Conservation (phyloP, 768 basidiomycete genomes). For the Dentipellis sp. region DNA sequence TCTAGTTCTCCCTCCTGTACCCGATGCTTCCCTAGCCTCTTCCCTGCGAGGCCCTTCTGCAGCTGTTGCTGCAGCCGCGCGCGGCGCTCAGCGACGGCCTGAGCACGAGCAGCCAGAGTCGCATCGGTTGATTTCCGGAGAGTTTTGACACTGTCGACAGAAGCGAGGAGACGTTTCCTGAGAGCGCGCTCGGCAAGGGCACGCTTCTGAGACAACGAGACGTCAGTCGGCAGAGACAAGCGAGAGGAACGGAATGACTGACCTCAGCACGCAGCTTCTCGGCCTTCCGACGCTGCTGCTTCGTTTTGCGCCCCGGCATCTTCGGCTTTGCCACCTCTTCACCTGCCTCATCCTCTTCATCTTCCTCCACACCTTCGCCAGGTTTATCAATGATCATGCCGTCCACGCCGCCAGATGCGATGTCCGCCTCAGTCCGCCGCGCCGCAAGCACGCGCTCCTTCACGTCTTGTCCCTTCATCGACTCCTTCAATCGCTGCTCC, state of each 20-base stretch:
- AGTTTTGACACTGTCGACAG: constrained; percentile 45
- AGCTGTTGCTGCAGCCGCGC: constrained; percentile 38
- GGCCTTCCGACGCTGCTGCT: constrained; percentile 62
- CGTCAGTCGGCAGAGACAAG: background rate
- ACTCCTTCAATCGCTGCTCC: constrained; percentile 43
- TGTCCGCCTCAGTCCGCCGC: constrained; percentile 21
- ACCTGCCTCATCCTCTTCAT: constrained; percentile 18
- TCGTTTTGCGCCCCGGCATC: constrained; percentile 43
- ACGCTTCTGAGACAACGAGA: constrained; percentile 39
- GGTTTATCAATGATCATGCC: constrained; percentile 61
- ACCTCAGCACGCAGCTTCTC: constrained; percentile 59
- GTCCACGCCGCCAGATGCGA: constrained; percentile 29
- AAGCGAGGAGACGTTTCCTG: constrained; percentile 50
- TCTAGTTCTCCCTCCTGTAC: constrained; percentile 62
- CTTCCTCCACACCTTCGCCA: constrained; percentile 29
- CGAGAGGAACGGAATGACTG: constrained; percentile 8
- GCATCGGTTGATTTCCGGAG: constrained; percentile 37
- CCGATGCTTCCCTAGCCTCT: constrained; percentile 70
- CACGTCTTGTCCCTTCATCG: constrained; percentile 40
- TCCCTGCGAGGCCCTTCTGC: constrained; percentile 55
- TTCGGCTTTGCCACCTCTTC: constrained; percentile 26
- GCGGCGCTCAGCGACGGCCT: constrained; percentile 29
- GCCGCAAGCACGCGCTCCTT: constrained; percentile 50
- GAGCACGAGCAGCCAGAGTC: constrained; percentile 28
- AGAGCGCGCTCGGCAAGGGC: constrained; percentile 49